Evolutionary conservation across 306 rosid species (phyloP), one percentile per base, ranked within the genome.

Genomic region (Canavalia ensiformis): DNA sequence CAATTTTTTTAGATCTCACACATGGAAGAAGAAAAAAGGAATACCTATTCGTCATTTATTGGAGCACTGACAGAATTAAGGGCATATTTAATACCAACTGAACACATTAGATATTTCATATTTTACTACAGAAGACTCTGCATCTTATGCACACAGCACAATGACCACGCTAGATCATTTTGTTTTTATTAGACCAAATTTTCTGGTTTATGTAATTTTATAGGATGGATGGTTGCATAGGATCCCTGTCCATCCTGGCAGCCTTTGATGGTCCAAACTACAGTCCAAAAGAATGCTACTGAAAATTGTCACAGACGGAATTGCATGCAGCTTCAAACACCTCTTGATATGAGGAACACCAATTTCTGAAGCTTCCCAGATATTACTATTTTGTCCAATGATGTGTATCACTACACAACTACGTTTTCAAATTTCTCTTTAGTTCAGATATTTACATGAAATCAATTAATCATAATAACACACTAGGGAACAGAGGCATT

Each of bases 1-100:
- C 44, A 75, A 54, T 44, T 76, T 47, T 29, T 78, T 8, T 41
- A 82, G 33, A 28, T 72, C 57, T 28, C 64, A 71, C 25, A 54
- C 7, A 39, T 37, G 0, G 51, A 46, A 52, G 11, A 8, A 18
- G 41, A 8, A 74, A 77, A 58, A 67, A 28, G 39, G 60, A 67
- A 62, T 7, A 13, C 7, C 63, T 7, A 51, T 18, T 18, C 0
- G 30, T 46, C 52, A 71, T 51, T 58, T 31, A 49, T 28, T 45
- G 80, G 56, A 74, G 50, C 45, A 41, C 7, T 11, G 80, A 37
- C 58, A 54, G 49, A 55, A 8, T 42, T 74, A 33, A 58, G 33
- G 37, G 76, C 13, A 33, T 76, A 33, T 76, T 77, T 31, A 4
- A n/a, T 73, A 30, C 9, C 49, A 71, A 12, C 7, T 42, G 52